A percentile compares a stretch with the other conserved stretches of the same genome.
Evolutionary conservation across 495 filamentous ascomycete species (phyloP).

Genomic region (Aspergillus indologenus): DNA sequence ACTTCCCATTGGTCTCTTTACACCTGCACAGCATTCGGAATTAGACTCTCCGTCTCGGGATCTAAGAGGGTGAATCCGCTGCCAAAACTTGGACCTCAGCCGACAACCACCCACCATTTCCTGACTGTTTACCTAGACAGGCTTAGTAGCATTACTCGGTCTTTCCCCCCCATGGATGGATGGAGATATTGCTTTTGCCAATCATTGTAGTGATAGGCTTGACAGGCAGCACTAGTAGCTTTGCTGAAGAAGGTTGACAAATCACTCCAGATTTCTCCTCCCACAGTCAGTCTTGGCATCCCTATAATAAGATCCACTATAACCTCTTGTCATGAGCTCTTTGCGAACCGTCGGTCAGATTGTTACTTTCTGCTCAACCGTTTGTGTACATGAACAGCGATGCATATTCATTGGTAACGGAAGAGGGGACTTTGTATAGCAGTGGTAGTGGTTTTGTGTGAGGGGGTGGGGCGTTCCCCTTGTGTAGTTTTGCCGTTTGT

Average conservation of each 20-base stretch:
- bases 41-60: neutral
- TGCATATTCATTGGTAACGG: neutral
- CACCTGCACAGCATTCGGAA: neutral
- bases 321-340: neutral
- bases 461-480: neutral
- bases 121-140: neutral
- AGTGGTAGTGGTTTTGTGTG: neutral
- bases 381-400: neutral
- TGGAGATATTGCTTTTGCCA: neutral
- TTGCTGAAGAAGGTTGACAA: neutral
- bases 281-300: neutral
- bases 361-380: too few species aligned
- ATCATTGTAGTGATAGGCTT: neutral
- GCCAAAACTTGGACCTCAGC: neutral
- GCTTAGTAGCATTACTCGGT: neutral
- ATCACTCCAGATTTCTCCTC: constrained; percentile 1
- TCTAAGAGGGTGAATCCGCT: neutral
- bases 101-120: neutral
- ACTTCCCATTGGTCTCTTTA: neutral
- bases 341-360: too few species aligned
- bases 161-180: neutral
- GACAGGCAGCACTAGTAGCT: constrained; percentile 1
- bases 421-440: neutral
- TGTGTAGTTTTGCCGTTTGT: neutral
- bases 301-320: neutral